phyloP scores from a whole-genome alignment of 495 filamentous ascomycete species.

The Penicillium salamii region DNA sequence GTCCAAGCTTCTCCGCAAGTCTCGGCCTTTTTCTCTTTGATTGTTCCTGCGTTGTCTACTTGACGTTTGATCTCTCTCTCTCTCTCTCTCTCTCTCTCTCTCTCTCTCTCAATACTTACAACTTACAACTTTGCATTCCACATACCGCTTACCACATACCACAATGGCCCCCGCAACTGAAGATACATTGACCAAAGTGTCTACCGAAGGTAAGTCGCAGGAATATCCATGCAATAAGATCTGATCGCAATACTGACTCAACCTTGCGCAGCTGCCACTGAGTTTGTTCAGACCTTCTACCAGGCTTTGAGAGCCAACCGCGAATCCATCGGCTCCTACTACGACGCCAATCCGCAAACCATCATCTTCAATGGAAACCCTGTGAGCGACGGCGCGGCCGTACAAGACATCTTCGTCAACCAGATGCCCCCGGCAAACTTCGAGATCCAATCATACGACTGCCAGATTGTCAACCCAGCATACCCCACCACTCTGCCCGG shows the following conservation, averaged over 20 bases:
- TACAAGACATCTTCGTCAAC: conserved; percentile 59
- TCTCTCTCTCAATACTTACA: conserved; percentile 6
- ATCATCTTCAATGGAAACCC: conserved; percentile 68
- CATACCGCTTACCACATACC: too few species aligned
- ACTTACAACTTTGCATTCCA: too few species aligned
- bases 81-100: conserved; percentile 8
- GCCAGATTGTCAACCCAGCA: conserved; percentile 68
- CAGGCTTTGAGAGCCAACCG: conserved; percentile 54
- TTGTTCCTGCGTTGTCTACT: too few species aligned
- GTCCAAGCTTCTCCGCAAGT: conserved; percentile 37
- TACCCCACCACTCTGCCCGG: conserved; percentile 44
- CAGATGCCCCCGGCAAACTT: conserved; percentile 60
- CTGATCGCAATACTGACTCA: too few species aligned
- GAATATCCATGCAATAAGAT: too few species aligned
- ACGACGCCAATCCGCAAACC: conserved; percentile 47
- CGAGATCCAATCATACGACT: conserved; percentile 66
- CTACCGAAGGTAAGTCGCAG: conserved; percentile 45
- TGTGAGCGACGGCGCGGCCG: conserved; percentile 50
- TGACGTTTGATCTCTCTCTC: too few species aligned
- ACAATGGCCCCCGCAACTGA: conserved; percentile 40
- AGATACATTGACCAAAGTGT: conserved; percentile 46
- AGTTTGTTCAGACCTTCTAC: conserved; percentile 53
- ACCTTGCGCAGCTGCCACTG: conserved; percentile 39
- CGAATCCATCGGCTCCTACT: conserved; percentile 53
- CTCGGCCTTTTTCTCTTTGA: conserved; percentile 10